These are phyloP conservation scores for Marasmius tenuissimus DNA, from an alignment of 1,284 basidiomycete genomes.

Conservation along the genomic window DNA sequence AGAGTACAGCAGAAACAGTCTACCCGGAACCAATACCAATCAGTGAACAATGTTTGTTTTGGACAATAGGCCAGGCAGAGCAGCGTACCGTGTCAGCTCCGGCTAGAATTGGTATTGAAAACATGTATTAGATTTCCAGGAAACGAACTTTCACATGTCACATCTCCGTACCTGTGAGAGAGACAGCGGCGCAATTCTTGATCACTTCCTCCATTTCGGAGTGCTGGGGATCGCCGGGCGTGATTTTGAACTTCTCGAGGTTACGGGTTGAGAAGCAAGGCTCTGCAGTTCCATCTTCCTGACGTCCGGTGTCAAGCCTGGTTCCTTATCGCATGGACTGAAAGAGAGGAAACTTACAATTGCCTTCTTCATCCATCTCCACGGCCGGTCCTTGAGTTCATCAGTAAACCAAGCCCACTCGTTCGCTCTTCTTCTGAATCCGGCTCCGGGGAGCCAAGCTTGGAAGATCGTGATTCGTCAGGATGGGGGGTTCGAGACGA, in stretches of 20 bases:
- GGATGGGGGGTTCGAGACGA: background rate
- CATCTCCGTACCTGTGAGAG: background rate
- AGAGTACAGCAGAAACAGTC: background rate
- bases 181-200: background rate
- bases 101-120: background rate
- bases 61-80: background rate
- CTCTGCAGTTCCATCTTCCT: background rate
- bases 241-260: background rate
- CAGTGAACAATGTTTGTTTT: background rate
- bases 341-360: background rate
- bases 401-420: background rate
- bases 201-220: background rate
- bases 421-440: conserved; percentile 2
- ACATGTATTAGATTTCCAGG: background rate
- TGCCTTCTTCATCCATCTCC: background rate
- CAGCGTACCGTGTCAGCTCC: background rate
- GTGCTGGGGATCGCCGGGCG: background rate
- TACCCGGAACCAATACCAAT: background rate
- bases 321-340: background rate
- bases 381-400: background rate
- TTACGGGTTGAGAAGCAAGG: background rate
- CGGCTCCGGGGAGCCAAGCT: conserved; percentile 8
- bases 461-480: conserved; percentile 11
- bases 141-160: background rate
- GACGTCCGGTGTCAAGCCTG: background rate